Evolutionary conservation across 2,329 filamentous ascomycete species (phyloP).

Genomic region (Monosporascus sp.): DNA sequence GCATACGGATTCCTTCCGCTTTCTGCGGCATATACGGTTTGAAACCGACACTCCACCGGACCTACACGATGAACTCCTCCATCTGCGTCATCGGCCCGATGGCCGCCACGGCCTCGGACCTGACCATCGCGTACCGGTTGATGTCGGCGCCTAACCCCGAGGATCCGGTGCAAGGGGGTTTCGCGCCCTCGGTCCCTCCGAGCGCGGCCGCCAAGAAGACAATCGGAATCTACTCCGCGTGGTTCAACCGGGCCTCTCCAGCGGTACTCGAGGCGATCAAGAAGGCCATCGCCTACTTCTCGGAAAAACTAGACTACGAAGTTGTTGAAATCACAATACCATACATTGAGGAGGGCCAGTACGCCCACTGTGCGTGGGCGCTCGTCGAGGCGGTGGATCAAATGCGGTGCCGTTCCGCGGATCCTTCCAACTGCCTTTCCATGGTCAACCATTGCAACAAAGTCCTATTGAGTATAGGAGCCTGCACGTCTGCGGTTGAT

Average conservation of each 20-base stretch:
- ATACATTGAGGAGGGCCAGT: slow-evolving; percentile 63
- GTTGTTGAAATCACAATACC: slow-evolving; percentile 60
- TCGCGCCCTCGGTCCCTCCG: slow-evolving; percentile 51
- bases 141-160: slow-evolving; percentile 69
- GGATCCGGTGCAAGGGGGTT: slow-evolving; percentile 55
- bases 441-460: slow-evolving; percentile 63
- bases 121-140: slow-evolving; percentile 75
- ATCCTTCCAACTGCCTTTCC: slow-evolving; percentile 45
- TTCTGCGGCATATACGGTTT: slow-evolving; percentile 80
- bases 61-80: slow-evolving; percentile 49
- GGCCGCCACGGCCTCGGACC: slow-evolving; percentile 68
- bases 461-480: slow-evolving; percentile 60
- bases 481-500: slow-evolving; percentile 62
- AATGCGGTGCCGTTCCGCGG: slow-evolving; percentile 35
- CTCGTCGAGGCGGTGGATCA: slow-evolving; percentile 61
- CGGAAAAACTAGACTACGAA: slow-evolving; percentile 39
- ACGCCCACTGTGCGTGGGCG: slow-evolving; percentile 73
- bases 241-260: slow-evolving; percentile 65
- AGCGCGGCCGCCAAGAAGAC: slow-evolving; percentile 44
- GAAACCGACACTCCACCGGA: slow-evolving; percentile 71
- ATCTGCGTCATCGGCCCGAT: slow-evolving; percentile 68
- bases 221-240: slow-evolving; percentile 65
- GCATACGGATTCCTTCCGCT: slow-evolving; percentile 64
- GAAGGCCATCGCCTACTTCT: slow-evolving; percentile 50
- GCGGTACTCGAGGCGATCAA: slow-evolving; percentile 59